Evolutionary conservation across 495 filamentous ascomycete species (phyloP).

Genomic region (Tetracladium marchalianum): DNA sequence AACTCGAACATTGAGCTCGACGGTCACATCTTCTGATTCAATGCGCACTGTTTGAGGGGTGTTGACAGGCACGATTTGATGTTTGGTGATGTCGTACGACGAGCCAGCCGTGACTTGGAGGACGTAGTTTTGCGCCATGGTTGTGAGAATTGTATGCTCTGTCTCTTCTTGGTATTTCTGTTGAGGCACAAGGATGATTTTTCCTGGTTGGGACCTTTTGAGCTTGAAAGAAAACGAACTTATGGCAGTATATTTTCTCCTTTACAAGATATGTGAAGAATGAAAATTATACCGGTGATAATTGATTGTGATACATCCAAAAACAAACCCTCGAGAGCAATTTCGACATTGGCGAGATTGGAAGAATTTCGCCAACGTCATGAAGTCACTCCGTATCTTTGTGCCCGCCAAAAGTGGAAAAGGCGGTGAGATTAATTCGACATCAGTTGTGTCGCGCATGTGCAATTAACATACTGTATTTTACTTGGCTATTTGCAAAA

Average conservation of each 20-base stretch:
- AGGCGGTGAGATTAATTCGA: too few species aligned
- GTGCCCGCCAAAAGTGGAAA: too few species aligned
- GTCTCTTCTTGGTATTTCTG: background rate
- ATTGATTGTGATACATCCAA: too few species aligned
- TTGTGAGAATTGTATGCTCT: background rate
- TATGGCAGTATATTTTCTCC: background rate
- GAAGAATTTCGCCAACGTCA: too few species aligned
- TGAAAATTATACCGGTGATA: too few species aligned
- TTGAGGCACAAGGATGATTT: background rate
- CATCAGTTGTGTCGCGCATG: too few species aligned
- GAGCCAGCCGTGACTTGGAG: constrained; percentile 68
- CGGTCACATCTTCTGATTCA: constrained; percentile 45
- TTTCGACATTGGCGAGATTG: too few species aligned
- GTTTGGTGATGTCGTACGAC: constrained; percentile 54
- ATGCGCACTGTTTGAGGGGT: constrained; percentile 43
- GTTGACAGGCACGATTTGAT: constrained; percentile 67
- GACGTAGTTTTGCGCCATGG: constrained; percentile 54
- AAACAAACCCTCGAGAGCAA: too few species aligned
- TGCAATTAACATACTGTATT: too few species aligned
- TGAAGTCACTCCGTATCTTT: too few species aligned
- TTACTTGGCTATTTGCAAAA: too few species aligned
- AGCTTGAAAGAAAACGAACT: background rate
- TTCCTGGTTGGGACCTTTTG: background rate
- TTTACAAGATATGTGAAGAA: background rate
- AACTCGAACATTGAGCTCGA: constrained; percentile 61